phyloP scores from a whole-genome alignment of 805 yeast species.

The Nakazawaea anatomiae region DNA sequence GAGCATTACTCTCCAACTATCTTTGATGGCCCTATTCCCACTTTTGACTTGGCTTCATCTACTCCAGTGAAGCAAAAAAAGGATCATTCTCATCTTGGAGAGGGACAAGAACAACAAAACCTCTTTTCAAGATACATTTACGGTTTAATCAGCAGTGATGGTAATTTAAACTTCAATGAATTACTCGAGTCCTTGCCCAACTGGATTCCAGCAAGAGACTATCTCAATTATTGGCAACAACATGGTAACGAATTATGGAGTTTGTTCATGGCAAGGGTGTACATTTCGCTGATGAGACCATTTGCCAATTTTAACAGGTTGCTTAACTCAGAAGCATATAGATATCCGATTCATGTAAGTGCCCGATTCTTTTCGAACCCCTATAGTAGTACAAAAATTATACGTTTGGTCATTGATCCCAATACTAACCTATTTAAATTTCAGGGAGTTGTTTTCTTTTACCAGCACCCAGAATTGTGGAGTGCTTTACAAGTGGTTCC shows the following conservation, averaged over 20 bases:
- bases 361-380: too few species aligned
- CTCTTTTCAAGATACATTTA: background rate
- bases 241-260: background rate
- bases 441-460: constrained; percentile 7
- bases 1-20: background rate
- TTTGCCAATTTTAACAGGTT: constrained; percentile 4
- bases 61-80: background rate
- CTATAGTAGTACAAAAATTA: too few species aligned
- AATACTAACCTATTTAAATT: too few species aligned
- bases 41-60: background rate
- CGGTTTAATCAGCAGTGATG: background rate
- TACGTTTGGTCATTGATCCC: too few species aligned
- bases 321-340: constrained; percentile 4
- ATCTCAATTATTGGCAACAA: background rate
- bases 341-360: constrained; percentile 8
- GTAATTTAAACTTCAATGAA: background rate
- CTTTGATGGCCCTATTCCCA: background rate
- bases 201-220: background rate
- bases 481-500: constrained; percentile 6
- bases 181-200: background rate
- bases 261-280: background rate
- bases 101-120: background rate
- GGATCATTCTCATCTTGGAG: background rate
- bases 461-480: constrained; percentile 7
- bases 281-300: constrained; percentile 5